These are phyloP conservation scores for Coemansia sp. DNA, from an alignment of 192 early-diverging fungal species.

Conservation along the genomic window DNA sequence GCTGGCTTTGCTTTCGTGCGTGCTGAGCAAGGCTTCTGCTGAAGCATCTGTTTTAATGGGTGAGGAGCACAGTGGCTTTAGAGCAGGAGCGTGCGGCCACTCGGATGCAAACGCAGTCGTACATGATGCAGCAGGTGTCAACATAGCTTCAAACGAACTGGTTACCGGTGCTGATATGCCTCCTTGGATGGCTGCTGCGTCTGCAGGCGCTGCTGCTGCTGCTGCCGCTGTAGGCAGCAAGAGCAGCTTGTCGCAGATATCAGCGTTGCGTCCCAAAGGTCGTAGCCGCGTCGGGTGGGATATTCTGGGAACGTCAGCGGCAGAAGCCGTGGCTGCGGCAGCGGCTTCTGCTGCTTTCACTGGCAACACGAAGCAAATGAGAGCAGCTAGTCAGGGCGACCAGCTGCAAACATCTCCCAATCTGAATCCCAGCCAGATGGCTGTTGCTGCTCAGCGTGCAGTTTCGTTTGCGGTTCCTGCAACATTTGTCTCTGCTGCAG, in stretches of 20 bases:
- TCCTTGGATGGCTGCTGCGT: conserved; percentile 7
- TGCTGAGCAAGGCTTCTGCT: conserved; percentile 19
- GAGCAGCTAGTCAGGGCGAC: neutral
- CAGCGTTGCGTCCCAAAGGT: neutral
- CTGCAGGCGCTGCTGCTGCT: neutral
- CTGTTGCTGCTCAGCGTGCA: neutral
- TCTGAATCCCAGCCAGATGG: neutral
- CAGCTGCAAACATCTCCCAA: neutral
- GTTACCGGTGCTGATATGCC: neutral
- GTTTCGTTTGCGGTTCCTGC: conserved; percentile 1
- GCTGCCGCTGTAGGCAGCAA: neutral
- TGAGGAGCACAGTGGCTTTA: neutral
- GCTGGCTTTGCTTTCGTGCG: conserved; percentile 49
- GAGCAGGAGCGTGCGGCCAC: neutral
- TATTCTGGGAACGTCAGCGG: conserved; percentile 3
- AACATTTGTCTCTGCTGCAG: neutral
- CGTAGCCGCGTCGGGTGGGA: conserved; percentile 11
- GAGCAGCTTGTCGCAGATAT: neutral
- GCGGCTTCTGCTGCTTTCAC: neutral
- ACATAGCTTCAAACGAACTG: neutral
- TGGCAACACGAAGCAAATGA: neutral
- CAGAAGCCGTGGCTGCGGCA: conserved; percentile 1
- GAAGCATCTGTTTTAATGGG: neutral
- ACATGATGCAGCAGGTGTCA: neutral
- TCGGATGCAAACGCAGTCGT: neutral